Base-by-base conservation (phyloP, 805 yeast genomes). In the Ogataea kodamae region DNA sequence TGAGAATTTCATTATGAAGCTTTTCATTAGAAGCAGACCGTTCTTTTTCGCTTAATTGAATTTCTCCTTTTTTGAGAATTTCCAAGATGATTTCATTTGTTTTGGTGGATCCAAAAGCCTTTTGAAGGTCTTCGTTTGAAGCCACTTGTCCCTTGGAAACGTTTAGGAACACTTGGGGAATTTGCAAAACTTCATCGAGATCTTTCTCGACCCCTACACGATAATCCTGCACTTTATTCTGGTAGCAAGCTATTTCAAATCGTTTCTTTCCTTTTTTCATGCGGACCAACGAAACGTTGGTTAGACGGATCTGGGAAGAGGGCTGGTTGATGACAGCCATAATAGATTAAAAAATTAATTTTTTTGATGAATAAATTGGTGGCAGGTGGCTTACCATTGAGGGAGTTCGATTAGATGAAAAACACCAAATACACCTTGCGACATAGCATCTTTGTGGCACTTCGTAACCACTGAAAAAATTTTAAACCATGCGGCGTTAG, bases 71-170 rank as follows among this genome's bases (percentile, higher is more conserved):
- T 37, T 74, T 77, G 40, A 92, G 63, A 35, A 92, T 92, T 50
- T 87, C 96, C 33, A 75, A 65, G 16, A 92, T 78, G 30, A 89
- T 83, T 21, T 70, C 68, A 52, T 88, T 85, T 9, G 74, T 70
- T 49, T 89, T 82, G 0, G 88, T 76, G 0, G 87, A 73, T 1
- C 83, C 88, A 55, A 92, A 90, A 2, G 81, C 69, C 35, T 76
- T 70, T 43, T 71, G 64, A 14, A 92, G 64, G 39, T 90, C 97
- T 7, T 86, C 95, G 46, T 83, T 76, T 11, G 89, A 78, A 3
- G 97, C 97, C 1, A 85, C 89, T 43, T 78, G 87, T 2, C 98
- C 98, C 54, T 92, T 92, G 10, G 96, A 86, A 0, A 89, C 97
- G 53, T 92, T 92, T 21, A 77, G 57, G 52, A 92, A 92, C 1